Base-by-base conservation (phyloP, 140 eudicot species). In the Stevia rebaudiana region DNA sequence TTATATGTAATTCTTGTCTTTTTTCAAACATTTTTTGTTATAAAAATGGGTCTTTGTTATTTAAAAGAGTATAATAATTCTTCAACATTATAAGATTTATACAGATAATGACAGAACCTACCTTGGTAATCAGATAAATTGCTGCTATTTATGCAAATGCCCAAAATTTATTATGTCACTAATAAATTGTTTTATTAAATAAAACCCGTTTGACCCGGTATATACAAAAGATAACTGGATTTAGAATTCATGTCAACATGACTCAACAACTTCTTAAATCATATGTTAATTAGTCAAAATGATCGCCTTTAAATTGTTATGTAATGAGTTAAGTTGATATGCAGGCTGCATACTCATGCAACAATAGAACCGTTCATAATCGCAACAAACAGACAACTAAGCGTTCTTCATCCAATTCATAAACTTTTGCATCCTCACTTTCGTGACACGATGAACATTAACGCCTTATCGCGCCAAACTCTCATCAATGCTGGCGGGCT, bases 391-490 rank as follows among this genome's bases (percentile, higher is more conserved):
- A 71, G 90, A 53, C 86, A 84, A 9, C 71, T 84, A 63, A 84
- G 90, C 40, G 69, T 78, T 52, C 70, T 84, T 24, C 90, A 84
- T 53, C 90, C 90, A 7, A 65, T 84, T 54, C 54, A 74, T 40
- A 80, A 75, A 82, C 90, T 84, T 57, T 60, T 84, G 69, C 86
- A 84, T 31, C 90, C 90, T 30, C 90, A 84, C 39, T 84, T 84
- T 63, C 86, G 78, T 17, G 90, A 84, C 19, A 84, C 90, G 2
- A 77, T 80, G 86, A 80, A 78, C 73, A 80, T 83, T 22, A 83
- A 83, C 9, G 90, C 84, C 15, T 40, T 80, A 42, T 79, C 82
- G 5, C 74, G 90, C 19, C 90, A 84, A 71, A 77, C 81, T 1
- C 84, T 81, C 10, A 78, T 81, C 59, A 80, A 72, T 75, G 90